Base-by-base conservation (phyloP, 169 alveolate species). In the Plasmodium relictum region DNA sequence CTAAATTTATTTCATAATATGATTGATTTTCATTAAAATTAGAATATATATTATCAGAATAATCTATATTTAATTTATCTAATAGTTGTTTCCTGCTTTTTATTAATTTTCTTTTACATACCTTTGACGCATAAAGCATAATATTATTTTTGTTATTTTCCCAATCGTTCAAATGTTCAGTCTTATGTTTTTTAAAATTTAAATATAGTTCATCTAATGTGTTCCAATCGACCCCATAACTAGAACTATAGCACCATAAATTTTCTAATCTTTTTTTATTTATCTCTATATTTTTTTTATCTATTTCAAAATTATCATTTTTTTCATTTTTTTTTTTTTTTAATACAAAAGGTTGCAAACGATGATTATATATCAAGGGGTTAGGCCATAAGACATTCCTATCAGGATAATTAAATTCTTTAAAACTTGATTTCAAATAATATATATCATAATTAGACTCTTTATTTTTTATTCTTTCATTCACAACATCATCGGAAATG, bases 201-300 rank as follows among this genome's bases (percentile, higher is more conserved):
- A 93, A 72, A 91, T 83, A 93, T 61, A 93, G 72, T 41, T 62
- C 92, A 76, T 93, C 96, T 59, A 93, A 61, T 24, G 93, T 80
- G 42, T 93, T 93, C 96, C 96, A 93, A 6, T 94, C 93, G 1
- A 91, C 70, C 12, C 96, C 96, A 24, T 93, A 94, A 58, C 95
- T 91, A n/a, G 93, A 91, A 63, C 95, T 89, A 26, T 88, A 72
- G n/a, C 66, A 26, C 93, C 94, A 87, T 59, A 93, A 83, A 61
- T 92, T 88, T 41, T 80, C 83, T 58, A 92, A 62, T 26, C 95
- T 61, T 18, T 31, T 73, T 54, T 87, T 91, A 61, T 74, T 63
- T 37, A 45, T 50, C 44, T 71, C 90, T 10, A 68, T 18, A 48
- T 59, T 22, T 56, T 48, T 41, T 12, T 73, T 86, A 42, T 93